phyloP scores from a whole-genome alignment of 1,139 yeast species.

The Sugiyamaella paludigena region DNA sequence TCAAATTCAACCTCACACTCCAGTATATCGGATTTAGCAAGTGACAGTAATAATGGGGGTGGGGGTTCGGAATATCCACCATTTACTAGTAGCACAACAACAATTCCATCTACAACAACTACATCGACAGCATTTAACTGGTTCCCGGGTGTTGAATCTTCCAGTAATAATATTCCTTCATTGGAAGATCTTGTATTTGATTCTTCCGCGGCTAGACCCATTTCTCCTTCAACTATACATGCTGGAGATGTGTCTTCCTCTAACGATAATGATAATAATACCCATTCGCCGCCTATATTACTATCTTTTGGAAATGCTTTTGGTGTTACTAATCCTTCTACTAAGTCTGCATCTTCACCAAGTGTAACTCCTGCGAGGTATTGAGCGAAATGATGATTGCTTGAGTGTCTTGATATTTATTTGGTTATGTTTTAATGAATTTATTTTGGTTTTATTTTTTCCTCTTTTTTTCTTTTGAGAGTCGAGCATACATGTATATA shows the following conservation, averaged over 20 bases:
- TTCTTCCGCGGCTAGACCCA: constrained; percentile 7
- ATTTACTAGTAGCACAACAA: background rate
- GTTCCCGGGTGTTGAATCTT: constrained; percentile 2
- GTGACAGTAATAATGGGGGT: background rate
- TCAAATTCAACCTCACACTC: constrained; percentile 10
- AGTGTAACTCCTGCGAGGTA: too few relatives aligned
- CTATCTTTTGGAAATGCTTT: constrained; percentile 4
- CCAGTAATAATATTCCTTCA: constrained; percentile 1
- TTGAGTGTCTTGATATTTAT: too few relatives aligned
- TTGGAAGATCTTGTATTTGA: constrained; percentile 6
- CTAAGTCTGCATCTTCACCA: too few relatives aligned
- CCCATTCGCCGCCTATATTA: constrained; percentile 4
- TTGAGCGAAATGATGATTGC: too few relatives aligned
- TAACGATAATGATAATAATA: background rate
- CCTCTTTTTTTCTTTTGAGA: too few relatives aligned
- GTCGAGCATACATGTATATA: too few relatives aligned
- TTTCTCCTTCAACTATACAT: constrained; percentile 2
- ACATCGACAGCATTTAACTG: constrained; percentile 4
- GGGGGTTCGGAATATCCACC: constrained; percentile 9
- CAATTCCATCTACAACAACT: background rate
- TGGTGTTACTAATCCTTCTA: too few relatives aligned
- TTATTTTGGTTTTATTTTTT: too few relatives aligned
- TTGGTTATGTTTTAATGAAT: too few relatives aligned
- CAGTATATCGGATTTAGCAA: constrained; percentile 8
- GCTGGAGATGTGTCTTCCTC: too few relatives aligned